Evolutionary conservation across 306 rosid genomes (phyloP), one percentile per base, ranked within the genome.

Genomic region (Medicago truncatula): DNA sequence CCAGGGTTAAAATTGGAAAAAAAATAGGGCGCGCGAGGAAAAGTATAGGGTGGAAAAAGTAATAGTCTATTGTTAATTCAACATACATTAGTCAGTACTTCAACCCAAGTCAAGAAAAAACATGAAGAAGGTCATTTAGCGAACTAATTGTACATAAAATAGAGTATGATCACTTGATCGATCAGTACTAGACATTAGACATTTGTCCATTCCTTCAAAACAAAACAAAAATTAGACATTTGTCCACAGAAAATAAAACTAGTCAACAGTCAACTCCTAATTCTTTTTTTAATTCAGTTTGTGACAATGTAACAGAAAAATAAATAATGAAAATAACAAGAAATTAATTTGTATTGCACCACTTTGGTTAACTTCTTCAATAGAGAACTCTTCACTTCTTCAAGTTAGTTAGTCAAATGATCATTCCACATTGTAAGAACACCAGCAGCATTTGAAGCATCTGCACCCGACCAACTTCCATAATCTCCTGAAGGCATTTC

Each of bases 341-440:
- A 56, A 56, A 56, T 56, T 54, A 56, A 56, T 18, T 56, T 56
- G 13, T 18, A 17, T 52, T 8, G 58, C 58, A 52, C 9, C 58
- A 52, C 12, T 7, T 8, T 52, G 23, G 58, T 16, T 47, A 47
- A 16, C 44, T 40, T 40, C 38, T 34, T 34, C 7, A 43, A 43
- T 1, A 43, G 14, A 43, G 49, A 43, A 43, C 15, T 43, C 14
- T 43, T 10, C 4, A 43, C 5, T 43, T 3, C 28, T 53, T 53
- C 4, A 58, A 58, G 16, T 58, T 13, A 61, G 31, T 61, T 61
- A 31, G 20, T 61, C 43, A 28, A 61, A 61, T 23, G 28, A 23
- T 38, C 93, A 72, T 85, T 92, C 93, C 97, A 92, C 93, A 87
- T 88, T n/a, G 88, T 76, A 38, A 88, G 89, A 65, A 78, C 85